Evolutionary conservation across 1,284 basidiomycete genomes (phyloP).

Genomic region (Retiboletus fuscus): DNA sequence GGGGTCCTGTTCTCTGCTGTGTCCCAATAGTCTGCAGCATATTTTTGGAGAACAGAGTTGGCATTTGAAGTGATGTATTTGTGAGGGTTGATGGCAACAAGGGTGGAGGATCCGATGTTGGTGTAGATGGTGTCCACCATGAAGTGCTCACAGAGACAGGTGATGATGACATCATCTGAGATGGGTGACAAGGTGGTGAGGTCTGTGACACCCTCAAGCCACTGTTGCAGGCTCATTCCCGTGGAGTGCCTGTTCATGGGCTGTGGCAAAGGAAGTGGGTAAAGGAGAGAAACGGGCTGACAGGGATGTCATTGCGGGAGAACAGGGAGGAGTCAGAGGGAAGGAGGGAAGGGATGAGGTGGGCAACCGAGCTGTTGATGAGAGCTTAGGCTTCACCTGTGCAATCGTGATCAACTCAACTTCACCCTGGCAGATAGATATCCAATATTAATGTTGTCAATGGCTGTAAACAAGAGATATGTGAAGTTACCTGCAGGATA

Average conservation of each 20-base stretch:
- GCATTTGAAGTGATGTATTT: conserved; percentile 85
- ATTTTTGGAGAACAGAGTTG: conserved; percentile 85
- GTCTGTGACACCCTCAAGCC: conserved; percentile 75
- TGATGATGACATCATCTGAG: conserved; percentile 83
- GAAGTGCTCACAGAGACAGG: conserved; percentile 88
- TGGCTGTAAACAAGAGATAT: too few species aligned
- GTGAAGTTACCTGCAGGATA: too few species aligned
- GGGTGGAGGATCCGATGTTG: conserved; percentile 71
- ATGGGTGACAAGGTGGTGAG: conserved; percentile 69
- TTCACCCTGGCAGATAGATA: too few species aligned
- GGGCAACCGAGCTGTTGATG: conserved; percentile 21
- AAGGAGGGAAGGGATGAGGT: conserved; percentile 40
- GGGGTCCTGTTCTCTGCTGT: conserved; percentile 64
- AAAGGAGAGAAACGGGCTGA: not conserved
- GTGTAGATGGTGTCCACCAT: conserved; percentile 88
- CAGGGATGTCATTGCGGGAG: not conserved
- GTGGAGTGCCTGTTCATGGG: conserved; percentile 52
- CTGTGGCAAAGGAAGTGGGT: not conserved
- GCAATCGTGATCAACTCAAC: too few species aligned
- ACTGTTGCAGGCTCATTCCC: conserved; percentile 65
- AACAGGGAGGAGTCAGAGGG: conserved; percentile 9
- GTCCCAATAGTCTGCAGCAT: conserved; percentile 81
- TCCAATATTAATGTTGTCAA: too few species aligned
- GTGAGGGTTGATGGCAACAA: conserved; percentile 91
- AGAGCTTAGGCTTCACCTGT: too few species aligned